These are phyloP conservation scores for Trichoderma sp. DNA, from an alignment of 2,329 filamentous ascomycete species.

Conservation along the genomic window DNA sequence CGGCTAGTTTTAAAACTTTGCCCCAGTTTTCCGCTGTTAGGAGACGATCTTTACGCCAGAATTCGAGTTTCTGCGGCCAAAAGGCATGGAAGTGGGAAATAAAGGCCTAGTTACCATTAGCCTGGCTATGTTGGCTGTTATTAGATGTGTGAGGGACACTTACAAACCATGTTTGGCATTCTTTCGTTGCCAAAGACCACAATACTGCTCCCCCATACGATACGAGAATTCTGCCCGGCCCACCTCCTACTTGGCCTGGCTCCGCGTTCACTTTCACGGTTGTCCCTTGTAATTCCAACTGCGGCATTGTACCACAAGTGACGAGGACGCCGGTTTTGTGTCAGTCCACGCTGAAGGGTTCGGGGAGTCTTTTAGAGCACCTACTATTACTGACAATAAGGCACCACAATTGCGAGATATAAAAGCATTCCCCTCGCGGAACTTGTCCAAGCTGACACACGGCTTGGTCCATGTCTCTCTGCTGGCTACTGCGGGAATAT, in stretches of 20 bases:
- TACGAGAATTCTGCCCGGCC: constrained; percentile 33
- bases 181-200: constrained; percentile 38
- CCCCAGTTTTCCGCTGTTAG: constrained; percentile 31
- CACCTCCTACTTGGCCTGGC: constrained; percentile 26
- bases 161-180: constrained; percentile 47
- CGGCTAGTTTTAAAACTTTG: constrained; percentile 30
- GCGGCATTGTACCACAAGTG: constrained; percentile 40
- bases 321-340: constrained; percentile 35
- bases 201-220: constrained; percentile 34
- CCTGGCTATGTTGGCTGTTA: neutral
- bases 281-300: constrained; percentile 34
- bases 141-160: constrained; percentile 20
- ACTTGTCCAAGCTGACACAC: constrained; percentile 39
- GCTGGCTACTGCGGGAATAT: constrained; percentile 37
- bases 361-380: constrained; percentile 9
- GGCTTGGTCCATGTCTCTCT: constrained; percentile 46
- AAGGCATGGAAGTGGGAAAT: constrained; percentile 42
- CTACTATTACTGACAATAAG: constrained; percentile 44
- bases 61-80: constrained; percentile 40
- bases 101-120: constrained; percentile 33
- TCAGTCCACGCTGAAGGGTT: neutral
- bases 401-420: constrained; percentile 48
- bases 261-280: constrained; percentile 31
- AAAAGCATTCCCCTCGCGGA: constrained; percentile 41
- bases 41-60: constrained; percentile 33